Percentiles rank a stretch among this genome's conserved stretches.
These are phyloP conservation scores for Calonectria pseudoturangicola DNA, from an alignment of 2,329 filamentous ascomycete genomes.

Conservation along the genomic window DNA sequence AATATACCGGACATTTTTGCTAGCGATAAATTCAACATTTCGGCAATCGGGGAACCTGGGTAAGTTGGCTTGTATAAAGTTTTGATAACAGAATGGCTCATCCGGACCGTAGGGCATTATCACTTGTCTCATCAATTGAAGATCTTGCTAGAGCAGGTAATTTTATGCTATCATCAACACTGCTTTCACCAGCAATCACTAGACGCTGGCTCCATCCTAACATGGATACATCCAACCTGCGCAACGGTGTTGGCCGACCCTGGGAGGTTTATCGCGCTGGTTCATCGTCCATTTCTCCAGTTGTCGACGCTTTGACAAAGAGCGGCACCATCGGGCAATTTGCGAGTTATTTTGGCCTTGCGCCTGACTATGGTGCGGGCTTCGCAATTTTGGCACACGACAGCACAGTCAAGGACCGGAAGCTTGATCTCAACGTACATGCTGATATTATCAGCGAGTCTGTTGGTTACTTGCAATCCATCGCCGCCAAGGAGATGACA, in stretches of 20 bases:
- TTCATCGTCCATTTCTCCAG: conserved; percentile 44
- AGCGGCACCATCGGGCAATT: conserved; percentile 55
- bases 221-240: conserved; percentile 58
- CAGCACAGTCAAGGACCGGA: conserved; percentile 41
- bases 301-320: conserved; percentile 56
- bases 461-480: conserved; percentile 32
- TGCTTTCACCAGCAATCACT: conserved; percentile 48
- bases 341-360: conserved; percentile 51
- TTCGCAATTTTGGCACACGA: conserved; percentile 60
- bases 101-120: conserved; percentile 31
- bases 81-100: accelerated
- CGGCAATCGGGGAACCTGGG: conserved; percentile 44
- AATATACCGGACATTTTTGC: conserved; percentile 32
- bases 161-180: conserved; percentile 46
- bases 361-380: conserved; percentile 49
- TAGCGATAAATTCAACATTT: conserved; percentile 33
- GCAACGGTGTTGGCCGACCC: conserved; percentile 58
- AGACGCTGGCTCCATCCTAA: conserved; percentile 58
- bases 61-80: neutral
- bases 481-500: conserved; percentile 42
- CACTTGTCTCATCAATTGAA: conserved; percentile 44
- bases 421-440: conserved; percentile 59
- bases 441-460: conserved; percentile 57
- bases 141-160: conserved; percentile 48
- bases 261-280: conserved; percentile 59